These are phyloP conservation scores for Boletellus deceptivus DNA, from an alignment of 1,284 basidiomycete species.

Conservation along the genomic window DNA sequence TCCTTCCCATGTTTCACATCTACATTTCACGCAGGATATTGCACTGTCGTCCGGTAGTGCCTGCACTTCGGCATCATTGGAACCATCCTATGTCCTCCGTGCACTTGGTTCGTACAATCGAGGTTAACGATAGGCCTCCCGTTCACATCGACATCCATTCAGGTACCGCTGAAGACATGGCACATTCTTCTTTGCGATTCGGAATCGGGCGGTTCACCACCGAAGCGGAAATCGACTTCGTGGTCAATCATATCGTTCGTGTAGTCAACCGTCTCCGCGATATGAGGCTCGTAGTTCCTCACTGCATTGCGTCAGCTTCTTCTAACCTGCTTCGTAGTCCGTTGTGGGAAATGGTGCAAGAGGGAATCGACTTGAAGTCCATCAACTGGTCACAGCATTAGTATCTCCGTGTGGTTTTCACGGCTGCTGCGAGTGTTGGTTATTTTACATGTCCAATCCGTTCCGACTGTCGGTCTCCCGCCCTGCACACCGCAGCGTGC, in stretches of 20 bases:
- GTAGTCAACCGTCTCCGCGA: constrained; percentile 78
- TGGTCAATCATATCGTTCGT: constrained; percentile 83
- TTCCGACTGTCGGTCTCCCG: constrained; percentile 1
- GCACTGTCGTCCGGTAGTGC: constrained; percentile 98
- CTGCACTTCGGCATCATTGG: constrained; percentile 96
- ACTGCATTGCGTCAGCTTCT: constrained; percentile 3
- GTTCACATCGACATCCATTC: constrained; percentile 7
- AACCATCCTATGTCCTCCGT: constrained; percentile 97
- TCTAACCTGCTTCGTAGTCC: constrained; percentile 51
- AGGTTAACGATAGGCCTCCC: neutral
- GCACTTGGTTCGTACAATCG: constrained; percentile 67
- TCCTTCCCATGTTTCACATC: neutral
- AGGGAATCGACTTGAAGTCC: constrained; percentile 91
- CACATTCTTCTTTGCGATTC: constrained; percentile 96
- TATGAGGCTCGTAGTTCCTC: constrained; percentile 48
- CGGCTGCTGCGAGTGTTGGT: constrained; percentile 1
- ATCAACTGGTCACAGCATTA: constrained; percentile 89
- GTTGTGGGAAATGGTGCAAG: constrained; percentile 98
- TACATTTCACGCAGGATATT: constrained; percentile 64
- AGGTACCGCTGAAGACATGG: constrained; percentile 98
- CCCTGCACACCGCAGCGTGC: neutral
- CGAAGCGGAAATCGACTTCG: constrained; percentile 95
- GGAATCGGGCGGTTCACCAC: constrained; percentile 99
- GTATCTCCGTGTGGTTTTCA: constrained; percentile 11
- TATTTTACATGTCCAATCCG: constrained; percentile 12